Conservation (phyloP, 2,329 filamentous ascomycete species). For the Thelonectria blattea region DNA sequence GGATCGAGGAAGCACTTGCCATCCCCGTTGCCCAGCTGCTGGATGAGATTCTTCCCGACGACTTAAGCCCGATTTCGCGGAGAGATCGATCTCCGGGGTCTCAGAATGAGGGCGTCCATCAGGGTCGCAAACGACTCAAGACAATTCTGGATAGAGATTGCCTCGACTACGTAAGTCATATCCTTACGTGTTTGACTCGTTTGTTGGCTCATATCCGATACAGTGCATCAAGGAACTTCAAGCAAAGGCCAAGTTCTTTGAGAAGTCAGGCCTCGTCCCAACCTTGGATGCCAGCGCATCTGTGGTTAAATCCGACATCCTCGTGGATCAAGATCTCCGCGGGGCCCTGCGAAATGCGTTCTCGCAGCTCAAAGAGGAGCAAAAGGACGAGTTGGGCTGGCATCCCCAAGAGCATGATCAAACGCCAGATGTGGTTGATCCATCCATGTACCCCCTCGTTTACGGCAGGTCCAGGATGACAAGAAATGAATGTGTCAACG, state of each 20-base stretch:
- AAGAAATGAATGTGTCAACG: constrained; percentile 34
- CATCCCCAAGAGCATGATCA: constrained; percentile 14
- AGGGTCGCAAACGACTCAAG: constrained; percentile 5
- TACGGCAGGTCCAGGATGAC: constrained; percentile 43
- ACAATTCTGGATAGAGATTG: constrained; percentile 22
- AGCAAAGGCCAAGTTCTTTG: constrained; percentile 52
- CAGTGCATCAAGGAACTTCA: constrained; percentile 48
- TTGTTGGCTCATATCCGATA: not conserved
- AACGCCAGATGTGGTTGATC: constrained; percentile 27
- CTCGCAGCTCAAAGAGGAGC: constrained; percentile 25
- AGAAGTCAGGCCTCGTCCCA: constrained; percentile 45
- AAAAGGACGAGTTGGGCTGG: constrained; percentile 26
- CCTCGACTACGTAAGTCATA: constrained; percentile 25
- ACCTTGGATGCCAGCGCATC: constrained; percentile 32
- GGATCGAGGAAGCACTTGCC: constrained; percentile 24
- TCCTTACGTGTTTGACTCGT: not conserved
- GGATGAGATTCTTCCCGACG: constrained; percentile 12
- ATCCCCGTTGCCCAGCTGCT: constrained; percentile 13
- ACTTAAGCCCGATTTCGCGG: not conserved
- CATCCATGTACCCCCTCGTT: constrained; percentile 29
- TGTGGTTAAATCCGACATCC: constrained; percentile 32
- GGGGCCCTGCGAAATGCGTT: constrained; percentile 23
- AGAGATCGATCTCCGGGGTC: not conserved
- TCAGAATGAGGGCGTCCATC: no score
- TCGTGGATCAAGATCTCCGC: constrained; percentile 21